Conservation (phyloP, 2,329 filamentous ascomycete species). For the Nectriaceae sp. region DNA sequence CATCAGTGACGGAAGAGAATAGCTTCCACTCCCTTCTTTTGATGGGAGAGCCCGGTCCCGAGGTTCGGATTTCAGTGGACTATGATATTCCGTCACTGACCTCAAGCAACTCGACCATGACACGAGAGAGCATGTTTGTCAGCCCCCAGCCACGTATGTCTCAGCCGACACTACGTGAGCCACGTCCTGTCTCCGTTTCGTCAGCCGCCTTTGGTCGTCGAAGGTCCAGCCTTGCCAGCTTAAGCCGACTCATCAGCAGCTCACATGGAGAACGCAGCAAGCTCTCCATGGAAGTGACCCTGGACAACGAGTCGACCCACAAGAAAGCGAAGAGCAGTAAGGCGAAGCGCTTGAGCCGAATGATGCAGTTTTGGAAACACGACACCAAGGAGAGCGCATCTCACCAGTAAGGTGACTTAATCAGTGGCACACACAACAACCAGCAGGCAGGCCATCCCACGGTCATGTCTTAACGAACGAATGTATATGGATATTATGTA, state of each 20-base stretch:
- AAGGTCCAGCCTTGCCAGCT: constrained; percentile 73
- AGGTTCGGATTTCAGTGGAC: constrained; percentile 70
- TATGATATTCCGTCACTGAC: constrained; percentile 71
- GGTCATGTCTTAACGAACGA: constrained; percentile 31
- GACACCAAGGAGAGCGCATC: constrained; percentile 46
- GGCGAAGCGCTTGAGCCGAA: constrained; percentile 68
- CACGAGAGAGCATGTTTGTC: constrained; percentile 61
- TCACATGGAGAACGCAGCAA: constrained; percentile 76
- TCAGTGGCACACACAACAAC: constrained; percentile 2
- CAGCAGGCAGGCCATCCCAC: constrained; percentile 16
- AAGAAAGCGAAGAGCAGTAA: constrained; percentile 63
- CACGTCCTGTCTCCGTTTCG: constrained; percentile 64
- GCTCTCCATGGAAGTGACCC: constrained; percentile 66
- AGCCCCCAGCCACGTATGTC: constrained; percentile 49
- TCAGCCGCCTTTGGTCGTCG: constrained; percentile 66
- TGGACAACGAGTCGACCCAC: constrained; percentile 53
- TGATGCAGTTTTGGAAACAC: constrained; percentile 79
- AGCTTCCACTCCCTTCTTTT: constrained; percentile 68
- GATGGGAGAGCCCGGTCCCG: constrained; percentile 72
- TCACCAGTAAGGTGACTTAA: constrained; percentile 4
- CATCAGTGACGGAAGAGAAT: constrained; percentile 71
- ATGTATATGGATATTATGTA: constrained; percentile 42
- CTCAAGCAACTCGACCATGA: constrained; percentile 77
- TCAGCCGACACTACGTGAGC: constrained; percentile 51
- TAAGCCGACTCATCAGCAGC: constrained; percentile 75